These are phyloP conservation scores for Aspergillus incahuasiensis DNA, from an alignment of 495 filamentous ascomycete species.

Conservation along the genomic window DNA sequence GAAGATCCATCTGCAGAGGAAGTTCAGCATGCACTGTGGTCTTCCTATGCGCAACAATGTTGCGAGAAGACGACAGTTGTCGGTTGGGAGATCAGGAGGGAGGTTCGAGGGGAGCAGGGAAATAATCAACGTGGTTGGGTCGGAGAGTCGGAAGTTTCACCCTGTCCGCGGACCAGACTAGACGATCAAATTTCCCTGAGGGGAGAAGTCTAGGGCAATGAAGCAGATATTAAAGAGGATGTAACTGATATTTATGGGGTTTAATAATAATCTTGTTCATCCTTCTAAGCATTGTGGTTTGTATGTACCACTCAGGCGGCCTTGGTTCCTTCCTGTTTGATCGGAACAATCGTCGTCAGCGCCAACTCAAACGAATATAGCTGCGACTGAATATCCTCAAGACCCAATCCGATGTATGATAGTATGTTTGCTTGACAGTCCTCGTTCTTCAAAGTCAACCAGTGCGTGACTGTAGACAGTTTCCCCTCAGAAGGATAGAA, in stretches of 20 bases:
- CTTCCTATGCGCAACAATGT: conserved; percentile 3
- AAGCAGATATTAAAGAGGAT: neutral
- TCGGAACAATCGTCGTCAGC: neutral
- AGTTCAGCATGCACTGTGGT: conserved; percentile 4
- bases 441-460: neutral
- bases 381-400: neutral
- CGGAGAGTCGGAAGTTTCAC: conserved; percentile 17
- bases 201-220: neutral
- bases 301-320: neutral
- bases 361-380: neutral
- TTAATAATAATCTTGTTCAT: neutral
- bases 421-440: neutral
- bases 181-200: conserved; percentile 12
- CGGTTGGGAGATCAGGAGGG: conserved; percentile 1
- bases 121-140: conserved; percentile 6
- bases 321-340: neutral
- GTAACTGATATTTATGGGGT: neutral
- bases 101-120: conserved; percentile 1
- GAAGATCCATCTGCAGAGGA: conserved; percentile 13
- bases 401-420: neutral
- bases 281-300: neutral
- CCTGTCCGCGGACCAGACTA: conserved; percentile 14
- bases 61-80: neutral
- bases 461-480: neutral
- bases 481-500: neutral